A percentile compares a stretch with the other conserved stretches of the same genome.
Evolutionary conservation across 139 green algal genomes (phyloP).

Genomic region (Chlorokybus atmophyticus): DNA sequence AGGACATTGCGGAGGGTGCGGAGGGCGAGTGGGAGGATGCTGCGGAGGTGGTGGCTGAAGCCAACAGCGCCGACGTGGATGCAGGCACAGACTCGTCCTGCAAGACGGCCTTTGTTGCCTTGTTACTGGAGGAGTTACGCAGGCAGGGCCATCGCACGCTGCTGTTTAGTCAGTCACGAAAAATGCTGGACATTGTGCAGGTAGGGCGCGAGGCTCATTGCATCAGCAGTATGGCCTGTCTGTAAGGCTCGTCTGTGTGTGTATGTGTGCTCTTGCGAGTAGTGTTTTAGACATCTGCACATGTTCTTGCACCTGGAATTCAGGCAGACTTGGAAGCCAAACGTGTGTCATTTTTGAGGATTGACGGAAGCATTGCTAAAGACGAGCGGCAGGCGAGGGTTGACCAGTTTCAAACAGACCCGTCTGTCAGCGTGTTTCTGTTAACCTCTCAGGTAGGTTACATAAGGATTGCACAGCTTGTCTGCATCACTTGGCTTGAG

Average conservation of each 20-base stretch:
- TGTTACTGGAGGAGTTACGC: conserved; percentile 45
- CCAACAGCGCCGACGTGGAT: conserved; percentile 27
- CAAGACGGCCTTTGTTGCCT: conserved; percentile 13
- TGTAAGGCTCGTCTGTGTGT: too few species aligned
- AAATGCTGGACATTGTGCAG: conserved; percentile 74
- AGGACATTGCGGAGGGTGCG: conserved; percentile 4
- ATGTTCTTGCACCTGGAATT: too few species aligned
- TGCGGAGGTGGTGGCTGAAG: background rate
- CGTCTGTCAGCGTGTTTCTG: conserved; percentile 69
- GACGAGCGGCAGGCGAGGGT: conserved; percentile 20
- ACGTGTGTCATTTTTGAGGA: too few species aligned
- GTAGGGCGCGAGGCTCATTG: conserved; percentile 20
- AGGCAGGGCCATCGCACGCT: conserved; percentile 64
- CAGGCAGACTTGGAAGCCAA: too few species aligned
- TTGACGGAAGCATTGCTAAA: too few species aligned
- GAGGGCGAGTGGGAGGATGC: conserved; percentile 25
- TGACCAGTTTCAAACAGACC: conserved; percentile 52
- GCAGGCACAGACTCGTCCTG: conserved; percentile 27
- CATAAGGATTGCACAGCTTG: background rate
- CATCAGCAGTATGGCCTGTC: too few species aligned
- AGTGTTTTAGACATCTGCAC: too few species aligned
- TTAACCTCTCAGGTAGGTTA: conserved; percentile 60
- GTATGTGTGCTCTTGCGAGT: too few species aligned
- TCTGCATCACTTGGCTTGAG: conserved; percentile 4
- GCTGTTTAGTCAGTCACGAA: conserved; percentile 70